Base-by-base conservation (phyloP, 2,329 filamentous ascomycete species). In the Seiridium cupressi region DNA sequence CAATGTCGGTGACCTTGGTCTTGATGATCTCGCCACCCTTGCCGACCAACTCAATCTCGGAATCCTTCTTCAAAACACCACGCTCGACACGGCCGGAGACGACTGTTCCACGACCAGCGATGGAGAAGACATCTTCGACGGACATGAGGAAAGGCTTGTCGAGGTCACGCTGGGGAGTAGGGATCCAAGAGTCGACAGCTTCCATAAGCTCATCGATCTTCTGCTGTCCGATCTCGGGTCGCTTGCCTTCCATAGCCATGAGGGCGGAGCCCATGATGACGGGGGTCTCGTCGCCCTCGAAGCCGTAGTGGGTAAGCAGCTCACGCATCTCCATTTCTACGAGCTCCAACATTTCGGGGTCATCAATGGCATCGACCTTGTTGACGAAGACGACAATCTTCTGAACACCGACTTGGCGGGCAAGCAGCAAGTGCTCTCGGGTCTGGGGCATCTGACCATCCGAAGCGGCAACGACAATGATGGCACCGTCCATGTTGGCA, bases 291-390 rank as follows among this genome's bases (percentile, higher is more conserved):
- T 99, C 96, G 70, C 95, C 95, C 80, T 99, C 95, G 77, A 99
- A 99, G 64, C 93, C 93, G 79, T 99, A 99, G 70, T 88, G 89
- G 72, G 74, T 87, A 62, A 99, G 89, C 59, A 99, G 89, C 82
- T 99, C 95, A 73, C 95, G 92, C 95, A 99, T 99, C 84, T 99
- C 95, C 90, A 99, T 96, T 87, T 99, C 95, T 76, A 99, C 95
- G 62, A 99, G 91, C 83, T 99, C 95, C 88, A 99, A 87, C 95
- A 99, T 99, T 81, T 99, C 95, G 64, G 92, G 91, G 83, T 99
- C 95, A 70, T 98, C 94, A 64, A 99, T 88, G 67, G 93, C 92
- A 77, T 99, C 95, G 75, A 98, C 86, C 87, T 99, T 99, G 91
- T 99, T 99, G 79, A 99, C 95, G 77, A 99, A 99, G 70, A 99